Percentiles rank a stretch among this genome's conserved stretches.
These are phyloP conservation scores for Ormosia semicastrata DNA, from an alignment of 306 rosid genomes.

Conservation along the genomic window DNA sequence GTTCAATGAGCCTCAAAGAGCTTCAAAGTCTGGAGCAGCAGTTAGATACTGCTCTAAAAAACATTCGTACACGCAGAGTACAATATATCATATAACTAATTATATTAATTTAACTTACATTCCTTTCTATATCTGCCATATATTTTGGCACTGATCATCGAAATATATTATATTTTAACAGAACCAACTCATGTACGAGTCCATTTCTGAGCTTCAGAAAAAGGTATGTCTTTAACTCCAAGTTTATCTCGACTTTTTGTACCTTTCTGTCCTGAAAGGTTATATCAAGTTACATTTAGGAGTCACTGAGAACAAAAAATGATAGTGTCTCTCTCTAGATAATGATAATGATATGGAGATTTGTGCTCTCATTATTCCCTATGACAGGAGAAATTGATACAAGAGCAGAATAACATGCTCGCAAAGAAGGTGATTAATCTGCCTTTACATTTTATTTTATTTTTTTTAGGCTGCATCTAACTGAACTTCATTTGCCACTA, in stretches of 20 bases:
- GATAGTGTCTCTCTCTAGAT: no score
- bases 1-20: slow-evolving; percentile 62
- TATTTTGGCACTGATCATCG: neutral
- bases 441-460: neutral
- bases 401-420: slow-evolving; percentile 63
- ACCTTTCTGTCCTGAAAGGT: neutral
- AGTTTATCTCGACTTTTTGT: slow-evolving; percentile 1
- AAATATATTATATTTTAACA: slow-evolving; percentile 25
- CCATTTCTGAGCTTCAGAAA: slow-evolving; percentile 71
- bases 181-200: slow-evolving; percentile 79
- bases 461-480: neutral
- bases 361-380: neutral
- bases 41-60: slow-evolving; percentile 67
- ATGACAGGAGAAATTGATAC: slow-evolving; percentile 57
- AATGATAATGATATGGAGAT: neutral
- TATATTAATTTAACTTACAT: neutral
- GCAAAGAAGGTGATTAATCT: slow-evolving; percentile 53
- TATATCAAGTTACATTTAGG: neutral
- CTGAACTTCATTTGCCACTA: neutral
- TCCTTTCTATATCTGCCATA: neutral
- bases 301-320: neutral
- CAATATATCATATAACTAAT: neutral
- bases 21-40: slow-evolving; percentile 83
- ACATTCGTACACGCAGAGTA: slow-evolving; percentile 70
- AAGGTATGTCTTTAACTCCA: slow-evolving; percentile 44